These are phyloP conservation scores for Pholiota adiposa DNA, from an alignment of 1,284 basidiomycete species.

Conservation along the genomic window DNA sequence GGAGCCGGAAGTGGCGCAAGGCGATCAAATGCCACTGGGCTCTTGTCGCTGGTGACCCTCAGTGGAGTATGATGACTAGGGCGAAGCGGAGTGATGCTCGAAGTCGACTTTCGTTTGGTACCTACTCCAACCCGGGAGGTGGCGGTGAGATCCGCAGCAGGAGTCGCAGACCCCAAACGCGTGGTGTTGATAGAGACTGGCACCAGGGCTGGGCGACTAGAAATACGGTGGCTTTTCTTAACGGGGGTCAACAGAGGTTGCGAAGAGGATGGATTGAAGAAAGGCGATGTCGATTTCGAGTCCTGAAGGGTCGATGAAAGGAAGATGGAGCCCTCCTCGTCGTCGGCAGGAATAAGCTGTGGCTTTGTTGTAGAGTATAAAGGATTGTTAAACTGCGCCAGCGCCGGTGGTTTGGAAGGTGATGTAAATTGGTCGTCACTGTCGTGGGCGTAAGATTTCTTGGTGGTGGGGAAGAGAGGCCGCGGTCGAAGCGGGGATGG, in stretches of 20 bases:
- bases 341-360: conserved; percentile 52
- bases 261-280: conserved; percentile 46
- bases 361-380: conserved; percentile 40
- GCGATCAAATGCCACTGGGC: conserved; percentile 53
- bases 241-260: conserved; percentile 58
- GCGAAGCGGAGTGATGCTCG: conserved; percentile 48
- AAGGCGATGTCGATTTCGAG: conserved; percentile 36
- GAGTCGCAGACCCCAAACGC: conserved; percentile 14
- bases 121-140: conserved; percentile 45
- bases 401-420: conserved; percentile 51
- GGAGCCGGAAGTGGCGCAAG: conserved; percentile 68
- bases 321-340: conserved; percentile 60
- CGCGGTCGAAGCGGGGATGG: conserved; percentile 61
- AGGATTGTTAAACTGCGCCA: conserved; percentile 37
- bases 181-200: conserved; percentile 29
- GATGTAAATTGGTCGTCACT: conserved; percentile 59
- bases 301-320: conserved; percentile 44
- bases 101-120: conserved; percentile 66
- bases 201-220: conserved; percentile 33
- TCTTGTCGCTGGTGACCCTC: conserved; percentile 40
- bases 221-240: conserved; percentile 44
- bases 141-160: conserved; percentile 26
- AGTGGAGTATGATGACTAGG: conserved; percentile 53
- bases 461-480: conserved; percentile 37
- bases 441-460: conserved; percentile 29